Evolutionary conservation across 1,284 basidiomycete species (phyloP), one percentile per base, ranked within the genome.

Genomic region (Ceratobasidium papillatum): DNA sequence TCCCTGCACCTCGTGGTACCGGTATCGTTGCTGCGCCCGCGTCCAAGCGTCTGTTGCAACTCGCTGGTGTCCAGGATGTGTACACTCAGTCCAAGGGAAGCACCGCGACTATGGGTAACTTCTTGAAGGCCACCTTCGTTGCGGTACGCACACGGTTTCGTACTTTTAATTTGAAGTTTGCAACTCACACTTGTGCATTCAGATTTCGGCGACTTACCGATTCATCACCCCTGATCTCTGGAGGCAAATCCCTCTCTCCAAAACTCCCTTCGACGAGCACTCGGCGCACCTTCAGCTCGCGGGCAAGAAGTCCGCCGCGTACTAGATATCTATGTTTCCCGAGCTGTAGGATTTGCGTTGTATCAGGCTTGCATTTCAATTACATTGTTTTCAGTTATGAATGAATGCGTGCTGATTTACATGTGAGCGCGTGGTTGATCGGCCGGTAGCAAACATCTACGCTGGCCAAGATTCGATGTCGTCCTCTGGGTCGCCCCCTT

Each of bases 81-180:
- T 96, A 96, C 88, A 98, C 97, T 76, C 95, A 98, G 84, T 93
- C 97, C 76, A 96, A 95, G 86, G 97, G 98, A 83, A 96, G 94
- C 80, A 99, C 98, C 73, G 95, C 96, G 62, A 99, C 98, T 78
- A 98, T 98, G 94, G 96, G 96, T 84, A 99, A 99, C 88, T 99
- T 99, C 90, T 91, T 99, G 87, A 99, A 99, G 87, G 98, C 97
- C 74, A 98, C 97, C 77, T 98, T 98, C 83, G 93, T 90, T 81
- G 97, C 98, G 74, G 93, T 94, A 83, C 76, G 92, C 88, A 25
- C 41, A 43, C n/a, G 68, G 1, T 17, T 34, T 65, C 3, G n/a
- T 69, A 9, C 30, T 78, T 32, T 59, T 56, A 32, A 19, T 54
- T 41, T 58, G 25, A 22, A 74, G 34, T 63, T 43, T 59, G 32